phyloP scores from a whole-genome alignment of 225 moss, liverwort and hornwort genomes.

The Rhytidiadelphus loreus region DNA sequence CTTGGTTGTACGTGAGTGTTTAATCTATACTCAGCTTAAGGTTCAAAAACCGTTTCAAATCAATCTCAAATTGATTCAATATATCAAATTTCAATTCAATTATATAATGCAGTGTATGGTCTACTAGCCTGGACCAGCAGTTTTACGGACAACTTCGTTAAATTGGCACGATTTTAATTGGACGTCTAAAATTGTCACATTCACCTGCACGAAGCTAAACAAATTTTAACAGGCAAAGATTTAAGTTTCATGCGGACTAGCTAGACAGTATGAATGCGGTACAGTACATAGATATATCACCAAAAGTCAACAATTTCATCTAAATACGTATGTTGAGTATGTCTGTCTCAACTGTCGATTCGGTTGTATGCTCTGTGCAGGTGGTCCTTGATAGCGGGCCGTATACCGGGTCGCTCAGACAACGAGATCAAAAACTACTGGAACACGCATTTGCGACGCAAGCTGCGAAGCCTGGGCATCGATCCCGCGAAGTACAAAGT shows the following conservation, averaged over 20 bases:
- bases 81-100: neutral
- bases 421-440: constrained; percentile 27
- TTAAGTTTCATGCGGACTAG: neutral
- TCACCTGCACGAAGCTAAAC: neutral
- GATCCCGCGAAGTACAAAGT: constrained; percentile 8
- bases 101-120: neutral
- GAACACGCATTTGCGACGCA: constrained; percentile 27
- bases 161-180: neutral
- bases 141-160: neutral
- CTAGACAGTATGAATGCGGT: neutral
- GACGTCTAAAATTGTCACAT: neutral
- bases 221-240: neutral
- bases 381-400: constrained; percentile 35
- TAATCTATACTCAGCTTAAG: neutral
- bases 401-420: constrained; percentile 27
- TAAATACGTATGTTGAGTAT: too few species aligned
- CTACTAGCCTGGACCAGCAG: neutral
- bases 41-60: neutral
- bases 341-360: neutral
- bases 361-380: neutral
- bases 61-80: neutral
- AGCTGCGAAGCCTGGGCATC: constrained; percentile 7
- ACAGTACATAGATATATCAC: neutral
- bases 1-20: neutral
- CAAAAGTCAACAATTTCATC: neutral